Conservation (phyloP, 495 filamentous ascomycete species). For the Xylaria flabelliformis region DNA sequence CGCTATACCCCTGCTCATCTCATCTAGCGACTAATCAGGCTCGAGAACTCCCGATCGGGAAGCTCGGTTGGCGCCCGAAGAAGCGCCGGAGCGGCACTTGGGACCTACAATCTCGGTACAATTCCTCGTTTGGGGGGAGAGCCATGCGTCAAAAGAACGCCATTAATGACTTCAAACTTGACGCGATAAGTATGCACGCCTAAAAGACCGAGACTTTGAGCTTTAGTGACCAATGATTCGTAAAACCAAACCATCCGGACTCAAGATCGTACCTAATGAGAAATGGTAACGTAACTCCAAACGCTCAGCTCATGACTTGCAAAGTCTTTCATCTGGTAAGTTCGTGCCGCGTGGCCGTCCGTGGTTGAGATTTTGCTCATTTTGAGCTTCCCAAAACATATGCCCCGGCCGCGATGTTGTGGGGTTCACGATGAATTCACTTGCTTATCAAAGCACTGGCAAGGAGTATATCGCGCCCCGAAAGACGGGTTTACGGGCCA, state of each 20-base stretch:
- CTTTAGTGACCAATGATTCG: neutral
- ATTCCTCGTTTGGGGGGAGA: conserved; percentile 5
- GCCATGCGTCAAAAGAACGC: neutral
- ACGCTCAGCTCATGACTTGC: conserved; percentile 10
- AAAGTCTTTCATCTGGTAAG: neutral
- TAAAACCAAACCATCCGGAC: neutral
- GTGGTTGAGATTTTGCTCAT: neutral
- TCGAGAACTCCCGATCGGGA: conserved; percentile 31
- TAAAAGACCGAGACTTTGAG: neutral
- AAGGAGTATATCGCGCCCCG: neutral
- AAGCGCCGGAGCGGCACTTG: conserved; percentile 38
- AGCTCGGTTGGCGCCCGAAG: conserved; percentile 37
- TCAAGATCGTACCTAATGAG: neutral
- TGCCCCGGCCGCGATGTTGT: neutral
- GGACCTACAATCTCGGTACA: conserved; percentile 13
- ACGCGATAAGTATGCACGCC: neutral
- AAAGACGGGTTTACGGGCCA: neutral
- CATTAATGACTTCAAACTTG: neutral
- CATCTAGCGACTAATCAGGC: conserved; percentile 23
- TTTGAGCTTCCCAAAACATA: conserved; percentile 19
- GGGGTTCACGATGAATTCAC: neutral
- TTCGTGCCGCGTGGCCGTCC: neutral
- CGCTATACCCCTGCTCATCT: conserved; percentile 21
- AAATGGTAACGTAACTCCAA: conserved; percentile 20
- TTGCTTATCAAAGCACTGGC: neutral